These are phyloP conservation scores for Fusarium falciforme DNA, from an alignment of 2,329 filamentous ascomycete genomes.

Conservation along the genomic window DNA sequence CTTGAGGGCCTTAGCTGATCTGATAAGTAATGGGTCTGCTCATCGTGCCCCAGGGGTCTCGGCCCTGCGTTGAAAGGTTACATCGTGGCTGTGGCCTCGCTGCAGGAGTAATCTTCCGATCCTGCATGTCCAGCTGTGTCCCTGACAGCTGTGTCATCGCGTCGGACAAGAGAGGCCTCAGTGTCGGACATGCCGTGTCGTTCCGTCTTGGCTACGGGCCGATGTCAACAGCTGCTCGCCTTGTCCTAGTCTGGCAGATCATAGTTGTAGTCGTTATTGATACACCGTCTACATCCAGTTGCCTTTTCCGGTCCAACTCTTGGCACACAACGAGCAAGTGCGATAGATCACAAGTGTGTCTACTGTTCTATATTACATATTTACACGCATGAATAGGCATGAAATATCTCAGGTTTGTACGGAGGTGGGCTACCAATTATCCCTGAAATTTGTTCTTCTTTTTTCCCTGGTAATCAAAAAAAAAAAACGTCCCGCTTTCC, in stretches of 20 bases:
- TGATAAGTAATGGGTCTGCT: constrained; percentile 6
- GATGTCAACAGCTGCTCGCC: not conserved
- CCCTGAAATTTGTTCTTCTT: constrained; percentile 31
- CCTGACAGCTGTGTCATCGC: not conserved
- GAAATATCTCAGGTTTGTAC: constrained; percentile 32
- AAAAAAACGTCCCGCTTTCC: constrained; percentile 29
- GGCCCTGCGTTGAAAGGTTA: constrained; percentile 23
- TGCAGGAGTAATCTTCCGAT: constrained; percentile 20
- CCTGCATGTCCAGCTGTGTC: not conserved
- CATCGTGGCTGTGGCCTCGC: constrained; percentile 20
- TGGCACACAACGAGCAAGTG: constrained; percentile 13
- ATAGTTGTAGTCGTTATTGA: constrained; percentile 13
- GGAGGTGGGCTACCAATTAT: constrained; percentile 38
- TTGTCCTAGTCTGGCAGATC: constrained; percentile 15
- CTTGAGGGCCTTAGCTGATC: constrained; percentile 17
- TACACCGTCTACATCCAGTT: constrained; percentile 32
- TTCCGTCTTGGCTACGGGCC: not conserved
- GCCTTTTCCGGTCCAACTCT: constrained; percentile 20
- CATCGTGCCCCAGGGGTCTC: constrained; percentile 8
- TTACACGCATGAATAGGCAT: constrained; percentile 30
- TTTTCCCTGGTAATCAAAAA: constrained; percentile 6
- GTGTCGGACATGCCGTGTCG: not conserved
- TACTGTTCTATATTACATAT: constrained; percentile 40
- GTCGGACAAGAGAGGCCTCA: not conserved
- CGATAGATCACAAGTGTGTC: constrained; percentile 21